Evolutionary conservation across 2,329 filamentous ascomycete genomes (phyloP), one percentile per base, ranked within the genome.

Genomic region (Penicillium brasilianum): DNA sequence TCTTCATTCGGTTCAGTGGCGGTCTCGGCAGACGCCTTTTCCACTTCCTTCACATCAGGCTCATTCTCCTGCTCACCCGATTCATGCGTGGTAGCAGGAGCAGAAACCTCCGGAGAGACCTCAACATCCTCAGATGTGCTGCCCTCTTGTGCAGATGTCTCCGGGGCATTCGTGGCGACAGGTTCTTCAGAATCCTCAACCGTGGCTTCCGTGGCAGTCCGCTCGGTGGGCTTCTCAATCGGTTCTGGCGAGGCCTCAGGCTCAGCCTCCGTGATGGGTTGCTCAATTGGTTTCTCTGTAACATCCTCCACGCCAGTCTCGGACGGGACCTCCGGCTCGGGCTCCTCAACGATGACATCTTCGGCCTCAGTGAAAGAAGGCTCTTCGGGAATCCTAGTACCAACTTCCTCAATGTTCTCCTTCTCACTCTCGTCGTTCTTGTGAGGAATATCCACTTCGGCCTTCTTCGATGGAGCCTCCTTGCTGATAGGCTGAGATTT

Each of bases 401-500:
- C 50, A 48, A 57, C 34, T 9, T 63, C 56, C 43, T 63, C 57
- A 4, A 61, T 34, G 36, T 68, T 70, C 44, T 69, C 67, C 50
- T 70, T 67, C 49, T 66, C 67, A n/a, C 54, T 63, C 20, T 68
- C 65, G 16, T 60, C 58, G 16, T 52, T 46, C 25, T 57, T 44
- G 9, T 54, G 54, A 11, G 28, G n/a, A 44, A 55, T 11, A 48
- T 63, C 64, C 3, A 28, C 14, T 37, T 62, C 61, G n/a, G 59
- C 49, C 28, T 59, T 62, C 30, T 28, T 32, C 7, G 39, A 16
- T 4, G 22, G n/a, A 28, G 13, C 18, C 1, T 63, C 63, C 57
- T 66, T 67, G 25, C 51, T 57, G 20, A 54, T 9, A 52, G 61
- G 28, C 36, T 67, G 67, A 13, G 59, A 58, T 25, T 70, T 72